Percentiles rank a stretch among this genome's conserved stretches.
Conservation (phyloP, 2,329 filamentous ascomycete genomes). For the Colletotrichum falcatum region DNA sequence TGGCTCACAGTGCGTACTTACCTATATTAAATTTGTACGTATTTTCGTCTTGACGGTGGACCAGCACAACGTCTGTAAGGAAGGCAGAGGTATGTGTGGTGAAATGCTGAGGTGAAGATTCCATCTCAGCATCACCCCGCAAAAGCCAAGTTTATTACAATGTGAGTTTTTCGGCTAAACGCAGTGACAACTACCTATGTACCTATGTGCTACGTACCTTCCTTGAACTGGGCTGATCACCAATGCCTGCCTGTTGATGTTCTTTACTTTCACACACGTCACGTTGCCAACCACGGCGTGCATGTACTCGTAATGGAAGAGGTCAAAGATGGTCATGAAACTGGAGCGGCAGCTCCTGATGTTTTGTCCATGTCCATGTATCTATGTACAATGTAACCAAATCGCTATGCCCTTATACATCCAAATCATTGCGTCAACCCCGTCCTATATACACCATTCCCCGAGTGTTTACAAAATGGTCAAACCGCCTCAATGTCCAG, state of each 20-base stretch:
- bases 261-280: not conserved
- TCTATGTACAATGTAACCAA: constrained; percentile 37
- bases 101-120: not conserved
- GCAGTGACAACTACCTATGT: constrained; percentile 31
- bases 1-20: not conserved
- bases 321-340: not conserved
- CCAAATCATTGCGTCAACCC: constrained; percentile 34
- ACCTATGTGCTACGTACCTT: too few relatives aligned
- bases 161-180: not conserved
- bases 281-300: not conserved
- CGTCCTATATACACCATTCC: constrained; percentile 27
- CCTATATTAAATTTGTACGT: not conserved
- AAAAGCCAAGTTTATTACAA: not conserved
- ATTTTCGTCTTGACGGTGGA: too few relatives aligned
- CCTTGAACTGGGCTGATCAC: too few relatives aligned
- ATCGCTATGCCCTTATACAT: constrained; percentile 33
- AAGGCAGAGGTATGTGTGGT: not conserved
- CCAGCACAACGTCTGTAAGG: not conserved
- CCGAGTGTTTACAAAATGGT: not conserved
- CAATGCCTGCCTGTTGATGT: too few relatives aligned
- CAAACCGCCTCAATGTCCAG: not conserved
- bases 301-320: not conserved
- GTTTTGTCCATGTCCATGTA: constrained; percentile 25
- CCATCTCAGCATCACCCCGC: not conserved
- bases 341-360: constrained; percentile 7